phyloP scores from a whole-genome alignment of 148 eudicot species.

The Heliosperma pusillum region DNA sequence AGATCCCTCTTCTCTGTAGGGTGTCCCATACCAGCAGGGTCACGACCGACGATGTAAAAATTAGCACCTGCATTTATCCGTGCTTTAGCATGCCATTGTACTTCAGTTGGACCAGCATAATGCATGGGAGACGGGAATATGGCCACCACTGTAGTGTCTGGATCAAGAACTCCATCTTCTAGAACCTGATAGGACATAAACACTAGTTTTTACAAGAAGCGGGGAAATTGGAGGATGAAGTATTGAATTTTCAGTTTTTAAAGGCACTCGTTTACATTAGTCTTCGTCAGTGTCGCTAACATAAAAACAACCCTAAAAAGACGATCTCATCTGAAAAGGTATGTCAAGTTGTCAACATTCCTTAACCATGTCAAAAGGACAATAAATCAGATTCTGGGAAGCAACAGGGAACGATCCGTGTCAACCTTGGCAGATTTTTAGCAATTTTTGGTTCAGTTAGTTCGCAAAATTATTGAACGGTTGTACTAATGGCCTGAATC shows the following conservation, averaged over 20 bases:
- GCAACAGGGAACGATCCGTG: no score
- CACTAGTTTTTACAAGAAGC: background rate
- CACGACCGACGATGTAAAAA: constrained; percentile 87
- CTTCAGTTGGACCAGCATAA: constrained; percentile 93
- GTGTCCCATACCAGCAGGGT: constrained; percentile 92
- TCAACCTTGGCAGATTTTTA: no score
- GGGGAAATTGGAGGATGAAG: background rate
- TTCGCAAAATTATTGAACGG: no score
- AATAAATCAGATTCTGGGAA: no score
- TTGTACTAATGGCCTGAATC: no score
- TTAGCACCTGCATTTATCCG: constrained; percentile 88
- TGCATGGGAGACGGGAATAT: constrained; percentile 94
- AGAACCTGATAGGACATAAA: constrained; percentile 40
- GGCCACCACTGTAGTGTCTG: constrained; percentile 76
- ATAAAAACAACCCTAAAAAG: background rate
- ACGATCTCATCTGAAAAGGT: no score
- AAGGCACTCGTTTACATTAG: background rate
- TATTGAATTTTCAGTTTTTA: no score
- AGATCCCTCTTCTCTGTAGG: constrained; percentile 79
- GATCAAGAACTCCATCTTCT: constrained; percentile 87
- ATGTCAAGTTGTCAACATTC: no score
- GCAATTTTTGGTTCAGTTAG: no score
- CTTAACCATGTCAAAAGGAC: no score
- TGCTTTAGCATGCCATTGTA: constrained; percentile 95
- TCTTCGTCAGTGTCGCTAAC: background rate